phyloP scores from a whole-genome alignment of 2,329 filamentous ascomycete species.

The Stachybotrys echinatus region DNA sequence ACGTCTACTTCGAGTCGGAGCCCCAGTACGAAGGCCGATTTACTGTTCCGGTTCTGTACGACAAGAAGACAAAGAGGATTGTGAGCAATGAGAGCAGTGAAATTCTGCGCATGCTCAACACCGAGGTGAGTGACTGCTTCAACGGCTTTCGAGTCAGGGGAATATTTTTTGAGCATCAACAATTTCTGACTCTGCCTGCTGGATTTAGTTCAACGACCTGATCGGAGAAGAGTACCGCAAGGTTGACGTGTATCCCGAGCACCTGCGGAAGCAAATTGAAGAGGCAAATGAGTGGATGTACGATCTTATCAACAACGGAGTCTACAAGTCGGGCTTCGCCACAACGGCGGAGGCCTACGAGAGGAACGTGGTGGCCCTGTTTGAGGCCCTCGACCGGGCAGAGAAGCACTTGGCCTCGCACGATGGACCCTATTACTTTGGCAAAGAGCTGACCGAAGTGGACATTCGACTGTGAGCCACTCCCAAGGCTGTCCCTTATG shows the following conservation, averaged over 20 bases:
- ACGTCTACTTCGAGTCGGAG: conserved; percentile 75
- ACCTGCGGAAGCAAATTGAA: conserved; percentile 66
- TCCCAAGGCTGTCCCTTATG: too few relatives aligned
- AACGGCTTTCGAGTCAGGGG: too few relatives aligned
- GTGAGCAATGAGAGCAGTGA: conserved; percentile 91
- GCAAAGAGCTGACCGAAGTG: conserved; percentile 69
- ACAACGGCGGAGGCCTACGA: conserved; percentile 81
- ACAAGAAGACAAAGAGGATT: conserved; percentile 69
- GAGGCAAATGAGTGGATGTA: conserved; percentile 78
- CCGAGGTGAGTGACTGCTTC: conserved; percentile 45
- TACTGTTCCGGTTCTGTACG: conserved; percentile 83
- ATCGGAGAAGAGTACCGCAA: conserved; percentile 53
- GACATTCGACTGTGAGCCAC: conserved; percentile 63
- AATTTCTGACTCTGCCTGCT: neutral
- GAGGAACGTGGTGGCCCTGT: conserved; percentile 63
- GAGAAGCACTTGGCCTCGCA: conserved; percentile 60
- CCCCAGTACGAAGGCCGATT: conserved; percentile 71
- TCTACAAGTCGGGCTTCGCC: conserved; percentile 77
- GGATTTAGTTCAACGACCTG: conserved; percentile 61
- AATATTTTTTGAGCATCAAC: too few relatives aligned
- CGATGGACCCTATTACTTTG: conserved; percentile 67
- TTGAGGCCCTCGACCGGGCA: conserved; percentile 69
- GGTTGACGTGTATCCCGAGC: conserved; percentile 62
- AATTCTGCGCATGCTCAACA: conserved; percentile 86
- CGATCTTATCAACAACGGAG: conserved; percentile 64